These are phyloP conservation scores for Anethum foeniculum DNA, from an alignment of 140 eudicot species.

Conservation along the genomic window DNA sequence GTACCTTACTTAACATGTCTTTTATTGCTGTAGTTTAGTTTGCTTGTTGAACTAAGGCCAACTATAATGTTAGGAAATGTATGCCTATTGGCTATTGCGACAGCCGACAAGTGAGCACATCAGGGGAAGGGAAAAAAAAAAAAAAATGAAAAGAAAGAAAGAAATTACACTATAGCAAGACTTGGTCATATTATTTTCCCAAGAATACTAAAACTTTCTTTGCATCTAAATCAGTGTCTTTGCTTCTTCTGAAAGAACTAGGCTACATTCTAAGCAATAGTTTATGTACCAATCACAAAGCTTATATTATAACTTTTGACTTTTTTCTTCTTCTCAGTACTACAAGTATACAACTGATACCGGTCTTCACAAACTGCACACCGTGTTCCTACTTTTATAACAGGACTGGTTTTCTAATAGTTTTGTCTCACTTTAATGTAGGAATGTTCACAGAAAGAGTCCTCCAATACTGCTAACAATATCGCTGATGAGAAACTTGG, in stretches of 20 bases:
- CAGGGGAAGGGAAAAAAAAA: too few relatives aligned
- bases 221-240: neutral
- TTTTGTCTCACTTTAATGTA: neutral
- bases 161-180: neutral
- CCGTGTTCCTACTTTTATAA: neutral
- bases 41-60: neutral
- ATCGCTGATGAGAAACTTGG: constrained; percentile 13
- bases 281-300: neutral
- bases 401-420: neutral
- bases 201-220: neutral
- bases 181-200: neutral
- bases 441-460: constrained; percentile 26
- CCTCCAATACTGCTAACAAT: constrained; percentile 19
- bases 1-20: constrained; percentile 1
- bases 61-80: neutral
- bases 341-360: neutral
- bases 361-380: neutral
- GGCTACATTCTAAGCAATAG: neutral
- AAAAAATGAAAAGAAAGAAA: neutral
- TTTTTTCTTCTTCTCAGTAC: neutral
- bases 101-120: neutral
- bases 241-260: neutral
- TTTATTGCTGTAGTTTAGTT: neutral
- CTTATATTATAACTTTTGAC: neutral
- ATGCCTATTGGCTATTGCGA: neutral